A percentile compares a stretch with the other conserved stretches of the same genome.
Evolutionary conservation across 1,284 basidiomycete species (phyloP).

Genomic region (Porphyrellus sp.): DNA sequence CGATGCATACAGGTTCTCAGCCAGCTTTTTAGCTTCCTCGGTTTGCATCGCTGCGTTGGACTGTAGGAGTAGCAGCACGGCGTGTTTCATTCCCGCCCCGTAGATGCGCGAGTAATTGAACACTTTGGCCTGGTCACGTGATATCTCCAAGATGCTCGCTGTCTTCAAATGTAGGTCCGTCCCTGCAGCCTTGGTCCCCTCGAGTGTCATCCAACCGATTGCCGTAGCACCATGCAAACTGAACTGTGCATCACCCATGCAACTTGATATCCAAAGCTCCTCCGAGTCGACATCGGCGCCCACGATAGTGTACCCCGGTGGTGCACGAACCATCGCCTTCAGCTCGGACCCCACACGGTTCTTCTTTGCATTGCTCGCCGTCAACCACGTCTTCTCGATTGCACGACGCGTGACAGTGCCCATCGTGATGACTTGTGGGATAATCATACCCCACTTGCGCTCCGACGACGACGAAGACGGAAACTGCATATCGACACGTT

Average conservation of each 20-base stretch:
- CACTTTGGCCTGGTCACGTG: conserved; percentile 94
- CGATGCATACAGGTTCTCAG: conserved; percentile 85
- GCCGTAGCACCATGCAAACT: conserved; percentile 96
- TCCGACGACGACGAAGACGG: conserved; percentile 25
- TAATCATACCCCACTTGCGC: conserved; percentile 82
- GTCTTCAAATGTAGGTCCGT: conserved; percentile 98
- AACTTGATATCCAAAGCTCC: conserved; percentile 98
- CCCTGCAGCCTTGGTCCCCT: conserved; percentile 95
- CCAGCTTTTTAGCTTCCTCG: conserved; percentile 78
- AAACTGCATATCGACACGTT: conserved; percentile 48
- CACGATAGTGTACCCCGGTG: conserved; percentile 90
- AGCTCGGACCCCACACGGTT: conserved; percentile 97
- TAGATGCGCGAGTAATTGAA: conserved; percentile 99
- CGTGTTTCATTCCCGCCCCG: conserved; percentile 95
- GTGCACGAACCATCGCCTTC: conserved; percentile 95
- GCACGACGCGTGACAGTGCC: conserved; percentile 96
- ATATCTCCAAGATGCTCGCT: conserved; percentile 89
- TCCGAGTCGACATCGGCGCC: conserved; percentile 99
- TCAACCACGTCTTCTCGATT: conserved; percentile 98
- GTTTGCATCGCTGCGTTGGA: conserved; percentile 78
- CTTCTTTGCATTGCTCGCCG: conserved; percentile 96
- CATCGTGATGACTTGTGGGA: conserved; percentile 98
- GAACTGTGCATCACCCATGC: conserved; percentile 98
- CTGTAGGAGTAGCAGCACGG: conserved; percentile 86
- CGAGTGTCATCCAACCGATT: conserved; percentile 99